These are phyloP conservation scores for Suillus occidentalis DNA, from an alignment of 768 basidiomycete species.

Conservation along the genomic window DNA sequence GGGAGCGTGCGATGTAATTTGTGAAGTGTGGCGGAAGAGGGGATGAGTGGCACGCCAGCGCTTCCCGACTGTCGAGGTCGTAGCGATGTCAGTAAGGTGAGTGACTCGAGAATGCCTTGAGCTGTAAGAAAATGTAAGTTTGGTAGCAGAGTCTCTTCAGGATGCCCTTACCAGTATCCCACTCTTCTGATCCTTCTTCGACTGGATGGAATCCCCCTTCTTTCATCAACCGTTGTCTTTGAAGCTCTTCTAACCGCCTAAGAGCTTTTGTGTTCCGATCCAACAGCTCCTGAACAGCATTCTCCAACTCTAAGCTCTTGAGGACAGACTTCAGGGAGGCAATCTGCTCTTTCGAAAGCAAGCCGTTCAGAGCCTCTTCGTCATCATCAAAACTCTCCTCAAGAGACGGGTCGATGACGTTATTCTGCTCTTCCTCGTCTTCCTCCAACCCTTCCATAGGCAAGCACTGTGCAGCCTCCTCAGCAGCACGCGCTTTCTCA, in stretches of 20 bases:
- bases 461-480: conserved; percentile 5
- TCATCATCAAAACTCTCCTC: conserved; percentile 27
- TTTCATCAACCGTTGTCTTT: conserved; percentile 51
- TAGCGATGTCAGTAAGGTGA: conserved; percentile 65
- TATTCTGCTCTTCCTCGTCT: conserved; percentile 7
- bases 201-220: conserved; percentile 48
- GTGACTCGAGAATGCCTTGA: conserved; percentile 68
- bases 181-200: conserved; percentile 75
- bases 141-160: conserved; percentile 14
- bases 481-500: conserved; percentile 29
- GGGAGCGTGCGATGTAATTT: conserved; percentile 72
- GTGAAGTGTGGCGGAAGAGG: conserved; percentile 63
- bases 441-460: conserved; percentile 15
- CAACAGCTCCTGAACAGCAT: conserved; percentile 66
- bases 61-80: conserved; percentile 59
- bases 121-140: conserved; percentile 44
- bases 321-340: conserved; percentile 59
- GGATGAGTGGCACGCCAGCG: conserved; percentile 50
- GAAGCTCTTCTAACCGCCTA: conserved; percentile 62
- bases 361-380: conserved; percentile 46
- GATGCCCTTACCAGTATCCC: conserved; percentile 66
- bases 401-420: conserved; percentile 15
- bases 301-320: conserved; percentile 63
- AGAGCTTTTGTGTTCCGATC: conserved; percentile 66
- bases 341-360: conserved; percentile 58